phyloP scores from a whole-genome alignment of 2,329 filamentous ascomycete genomes.

The Ciborinia camelliae region DNA sequence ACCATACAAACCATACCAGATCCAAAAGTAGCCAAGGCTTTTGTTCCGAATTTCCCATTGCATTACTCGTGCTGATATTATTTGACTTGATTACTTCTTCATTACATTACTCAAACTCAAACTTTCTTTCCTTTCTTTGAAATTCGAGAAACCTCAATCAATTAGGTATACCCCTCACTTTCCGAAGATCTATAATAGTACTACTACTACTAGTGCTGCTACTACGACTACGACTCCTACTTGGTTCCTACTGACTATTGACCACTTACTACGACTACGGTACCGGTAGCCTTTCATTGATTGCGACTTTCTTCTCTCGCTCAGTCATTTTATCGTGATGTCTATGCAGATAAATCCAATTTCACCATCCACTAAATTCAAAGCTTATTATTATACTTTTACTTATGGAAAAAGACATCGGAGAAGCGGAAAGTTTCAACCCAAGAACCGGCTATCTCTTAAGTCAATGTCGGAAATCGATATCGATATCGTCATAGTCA shows the following conservation, averaged over 20 bases:
- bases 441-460: background rate
- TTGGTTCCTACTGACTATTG: too few species aligned
- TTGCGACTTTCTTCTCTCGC: background rate
- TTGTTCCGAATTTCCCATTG: background rate
- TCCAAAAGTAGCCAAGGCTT: too few species aligned
- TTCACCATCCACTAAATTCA: background rate
- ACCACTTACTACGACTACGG: too few species aligned
- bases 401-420: background rate
- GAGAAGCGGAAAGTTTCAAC: too few species aligned
- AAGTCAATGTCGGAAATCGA: slow-evolving; percentile 6
- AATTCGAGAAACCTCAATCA: background rate
- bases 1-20: too few species aligned
- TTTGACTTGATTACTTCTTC: too few species aligned
- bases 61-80: too few species aligned
- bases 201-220: too few species aligned
- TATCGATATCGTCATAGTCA: background rate
- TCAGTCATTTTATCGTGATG: background rate
- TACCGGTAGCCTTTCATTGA: background rate
- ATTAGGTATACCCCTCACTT: too few species aligned
- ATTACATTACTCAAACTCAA: background rate
- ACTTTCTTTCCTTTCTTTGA: background rate
- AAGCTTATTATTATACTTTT: background rate
- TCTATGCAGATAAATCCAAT: background rate
- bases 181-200: too few species aligned
- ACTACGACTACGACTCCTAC: too few species aligned